Evolutionary conservation across 352 stramenopile species (phyloP).

Genomic region (Globisporangium ultimum): DNA sequence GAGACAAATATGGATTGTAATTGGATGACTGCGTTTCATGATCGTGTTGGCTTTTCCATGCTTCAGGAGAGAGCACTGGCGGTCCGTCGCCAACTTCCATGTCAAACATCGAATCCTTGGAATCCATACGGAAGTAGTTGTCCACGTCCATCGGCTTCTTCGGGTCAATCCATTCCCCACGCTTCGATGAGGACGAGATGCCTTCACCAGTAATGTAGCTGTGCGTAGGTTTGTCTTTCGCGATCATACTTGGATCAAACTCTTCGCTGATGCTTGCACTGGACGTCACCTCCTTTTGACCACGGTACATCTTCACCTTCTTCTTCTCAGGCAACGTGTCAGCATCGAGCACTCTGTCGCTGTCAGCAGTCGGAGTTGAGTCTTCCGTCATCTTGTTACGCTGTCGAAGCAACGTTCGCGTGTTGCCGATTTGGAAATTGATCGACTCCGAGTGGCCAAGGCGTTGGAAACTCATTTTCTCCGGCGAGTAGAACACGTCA

Average conservation of each 20-base stretch:
- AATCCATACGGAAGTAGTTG: slow-evolving; percentile 40
- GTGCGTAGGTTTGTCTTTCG: slow-evolving; percentile 8
- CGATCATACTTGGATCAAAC: slow-evolving; percentile 7
- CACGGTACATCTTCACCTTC: slow-evolving; percentile 52
- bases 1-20: slow-evolving; percentile 56
- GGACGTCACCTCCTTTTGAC: slow-evolving; percentile 30
- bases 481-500: slow-evolving; percentile 69
- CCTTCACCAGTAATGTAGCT: slow-evolving; percentile 35
- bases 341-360: slow-evolving; percentile 38
- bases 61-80: slow-evolving; percentile 2
- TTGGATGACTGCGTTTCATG: slow-evolving; percentile 23
- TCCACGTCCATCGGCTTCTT: slow-evolving; percentile 35
- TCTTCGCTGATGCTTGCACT: slow-evolving; percentile 39
- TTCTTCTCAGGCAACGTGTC: slow-evolving; percentile 80
- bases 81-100: slow-evolving; percentile 27
- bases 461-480: slow-evolving; percentile 57
- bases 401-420: slow-evolving; percentile 75
- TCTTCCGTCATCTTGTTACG: slow-evolving; percentile 76
- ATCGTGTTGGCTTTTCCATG: slow-evolving; percentile 18
- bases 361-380: slow-evolving; percentile 27
- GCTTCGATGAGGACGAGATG: slow-evolving; percentile 30
- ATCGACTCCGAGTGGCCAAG: slow-evolving; percentile 70
- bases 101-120: slow-evolving; percentile 53
- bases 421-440: slow-evolving; percentile 86
- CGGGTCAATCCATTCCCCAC: slow-evolving; percentile 20